Evolutionary conservation across 2,329 filamentous ascomycete species (phyloP).

Genomic region (Neonectria neomacrospora): DNA sequence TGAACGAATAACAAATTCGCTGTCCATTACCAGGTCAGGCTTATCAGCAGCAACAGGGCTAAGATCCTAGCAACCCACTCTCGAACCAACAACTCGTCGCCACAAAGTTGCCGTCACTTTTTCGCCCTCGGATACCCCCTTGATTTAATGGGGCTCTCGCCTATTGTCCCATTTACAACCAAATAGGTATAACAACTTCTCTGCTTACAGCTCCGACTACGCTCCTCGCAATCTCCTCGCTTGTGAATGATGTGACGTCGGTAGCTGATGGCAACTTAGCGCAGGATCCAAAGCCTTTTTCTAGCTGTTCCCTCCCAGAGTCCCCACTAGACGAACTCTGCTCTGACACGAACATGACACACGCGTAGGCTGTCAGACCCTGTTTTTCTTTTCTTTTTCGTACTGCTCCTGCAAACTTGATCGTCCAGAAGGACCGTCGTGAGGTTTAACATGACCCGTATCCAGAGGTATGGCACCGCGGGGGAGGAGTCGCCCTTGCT

Average conservation of each 20-base stretch:
- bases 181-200: neutral
- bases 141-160: neutral
- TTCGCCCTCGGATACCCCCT: neutral
- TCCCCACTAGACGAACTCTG: neutral
- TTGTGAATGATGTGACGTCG: neutral
- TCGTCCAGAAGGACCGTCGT: neutral
- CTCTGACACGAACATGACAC: neutral
- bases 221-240: neutral
- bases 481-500: conserved; percentile 38
- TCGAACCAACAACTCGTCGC: neutral
- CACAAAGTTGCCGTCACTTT: neutral
- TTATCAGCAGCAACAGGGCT: neutral
- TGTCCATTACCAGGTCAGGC: neutral
- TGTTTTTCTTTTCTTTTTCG: too few species aligned
- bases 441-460: conserved; percentile 2
- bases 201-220: neutral
- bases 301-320: neutral
- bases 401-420: too few species aligned
- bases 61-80: neutral
- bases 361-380: neutral
- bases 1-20: neutral
- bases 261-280: neutral
- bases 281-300: neutral
- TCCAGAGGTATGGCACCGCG: neutral
- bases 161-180: neutral